phyloP scores from a whole-genome alignment of 2,329 filamentous ascomycete genomes.

The Aspergillaceae sp. region DNA sequence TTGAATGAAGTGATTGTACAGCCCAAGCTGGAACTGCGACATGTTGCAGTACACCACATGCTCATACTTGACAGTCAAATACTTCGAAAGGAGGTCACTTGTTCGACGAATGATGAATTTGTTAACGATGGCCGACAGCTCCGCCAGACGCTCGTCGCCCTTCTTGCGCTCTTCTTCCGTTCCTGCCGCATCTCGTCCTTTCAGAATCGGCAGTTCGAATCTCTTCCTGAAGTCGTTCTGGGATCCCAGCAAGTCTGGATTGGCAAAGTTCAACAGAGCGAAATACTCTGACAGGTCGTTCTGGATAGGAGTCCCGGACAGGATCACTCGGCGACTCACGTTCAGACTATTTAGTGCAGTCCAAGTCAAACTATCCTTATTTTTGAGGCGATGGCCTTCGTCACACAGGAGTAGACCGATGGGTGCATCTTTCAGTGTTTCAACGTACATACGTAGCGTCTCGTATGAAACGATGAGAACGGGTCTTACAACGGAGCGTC shows the following conservation, averaged over 20 bases:
- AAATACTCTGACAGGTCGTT: constrained; percentile 99
- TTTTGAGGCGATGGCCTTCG: constrained; percentile 93
- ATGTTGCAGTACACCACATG: constrained; percentile 97
- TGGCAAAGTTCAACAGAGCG: constrained; percentile 89
- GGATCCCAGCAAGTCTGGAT: constrained; percentile 82
- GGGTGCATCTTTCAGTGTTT: constrained; percentile 78
- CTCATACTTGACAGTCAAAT: constrained; percentile 95
- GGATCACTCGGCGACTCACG: constrained; percentile 81
- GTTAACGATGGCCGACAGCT: constrained; percentile 79
- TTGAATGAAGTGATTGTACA: constrained; percentile 96
- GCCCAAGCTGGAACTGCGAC: constrained; percentile 79
- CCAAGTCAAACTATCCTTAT: constrained; percentile 92
- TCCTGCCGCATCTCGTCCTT: constrained; percentile 82
- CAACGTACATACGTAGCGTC: constrained; percentile 81
- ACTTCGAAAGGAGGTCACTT: constrained; percentile 97
- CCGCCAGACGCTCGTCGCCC: constrained; percentile 72
- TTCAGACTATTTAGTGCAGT: constrained; percentile 83
- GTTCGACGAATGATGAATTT: constrained; percentile 97
- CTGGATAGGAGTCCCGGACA: constrained; percentile 95
- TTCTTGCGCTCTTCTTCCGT: constrained; percentile 71
- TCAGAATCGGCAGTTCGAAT: constrained; percentile 85
- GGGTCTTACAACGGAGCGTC: constrained; percentile 79
- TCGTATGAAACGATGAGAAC: constrained; percentile 98
- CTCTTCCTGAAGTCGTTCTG: constrained; percentile 86
- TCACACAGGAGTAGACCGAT: constrained; percentile 93